Conservation (phyloP, 345 rosid species). For the Turritis glabra region DNA sequence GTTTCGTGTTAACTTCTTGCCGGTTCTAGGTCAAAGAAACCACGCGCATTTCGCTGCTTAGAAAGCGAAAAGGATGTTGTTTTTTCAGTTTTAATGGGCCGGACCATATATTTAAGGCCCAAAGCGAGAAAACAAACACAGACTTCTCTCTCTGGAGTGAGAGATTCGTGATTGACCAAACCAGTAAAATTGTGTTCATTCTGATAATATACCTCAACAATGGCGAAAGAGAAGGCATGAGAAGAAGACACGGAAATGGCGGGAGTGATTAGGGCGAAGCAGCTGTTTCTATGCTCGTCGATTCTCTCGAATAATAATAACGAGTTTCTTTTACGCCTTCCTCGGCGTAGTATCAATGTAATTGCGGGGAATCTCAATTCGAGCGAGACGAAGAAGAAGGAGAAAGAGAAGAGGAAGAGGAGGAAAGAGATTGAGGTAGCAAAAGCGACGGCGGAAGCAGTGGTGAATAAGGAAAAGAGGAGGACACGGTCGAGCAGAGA, state of each 20-base stretch:
- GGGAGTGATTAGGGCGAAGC: slow-evolving; percentile 37
- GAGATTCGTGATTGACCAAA: background rate
- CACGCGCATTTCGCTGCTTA: slow-evolving; percentile 45
- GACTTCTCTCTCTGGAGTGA: background rate
- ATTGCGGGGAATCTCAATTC: slow-evolving; percentile 30
- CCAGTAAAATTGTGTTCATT: background rate
- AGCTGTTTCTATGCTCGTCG: slow-evolving; percentile 32
- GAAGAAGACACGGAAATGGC: slow-evolving; percentile 35
- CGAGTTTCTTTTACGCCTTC: background rate
- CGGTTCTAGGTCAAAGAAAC: slow-evolving; percentile 48
- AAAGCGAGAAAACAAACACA: background rate
- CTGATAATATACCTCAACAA: background rate
- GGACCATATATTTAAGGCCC: slow-evolving; percentile 6
- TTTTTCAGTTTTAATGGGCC: slow-evolving; percentile 12
- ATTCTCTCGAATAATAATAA: background rate
- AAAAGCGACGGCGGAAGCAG: slow-evolving; percentile 31
- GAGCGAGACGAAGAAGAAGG: slow-evolving; percentile 38
- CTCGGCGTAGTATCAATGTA: slow-evolving; percentile 32
- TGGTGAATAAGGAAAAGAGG: slow-evolving; percentile 53
- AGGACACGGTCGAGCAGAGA: slow-evolving; percentile 82
- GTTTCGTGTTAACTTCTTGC: slow-evolving; percentile 45
- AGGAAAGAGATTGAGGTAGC: slow-evolving; percentile 25
- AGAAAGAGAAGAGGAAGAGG: slow-evolving; percentile 36
- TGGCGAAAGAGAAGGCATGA: slow-evolving; percentile 34
- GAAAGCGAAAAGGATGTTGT: slow-evolving; percentile 41